Conservation (phyloP, 2,329 filamentous ascomycete species). For the Ophiobolus disseminans region DNA sequence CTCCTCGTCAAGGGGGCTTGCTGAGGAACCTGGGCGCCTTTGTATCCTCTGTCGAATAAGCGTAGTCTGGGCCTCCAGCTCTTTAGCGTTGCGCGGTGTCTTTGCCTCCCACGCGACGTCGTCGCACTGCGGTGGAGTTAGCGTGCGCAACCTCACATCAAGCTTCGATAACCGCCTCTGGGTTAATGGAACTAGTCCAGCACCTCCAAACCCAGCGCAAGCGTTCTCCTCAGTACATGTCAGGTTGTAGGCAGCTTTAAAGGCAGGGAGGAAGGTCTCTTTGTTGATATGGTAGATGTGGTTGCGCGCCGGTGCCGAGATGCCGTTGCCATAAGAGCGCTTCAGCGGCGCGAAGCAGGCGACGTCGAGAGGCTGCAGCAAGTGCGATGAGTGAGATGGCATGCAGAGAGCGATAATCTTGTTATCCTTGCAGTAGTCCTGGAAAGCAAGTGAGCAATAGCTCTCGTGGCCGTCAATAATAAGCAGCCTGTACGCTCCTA, state of each 20-base stretch:
- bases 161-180: slow-evolving; percentile 39
- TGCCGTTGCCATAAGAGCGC: slow-evolving; percentile 32
- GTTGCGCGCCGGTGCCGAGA: slow-evolving; percentile 33
- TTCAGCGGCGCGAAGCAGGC: slow-evolving; percentile 46
- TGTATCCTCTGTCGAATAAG: slow-evolving; percentile 9
- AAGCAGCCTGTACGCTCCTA: slow-evolving; percentile 12
- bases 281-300: slow-evolving; percentile 34
- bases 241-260: slow-evolving; percentile 13
- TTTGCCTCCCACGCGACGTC: slow-evolving; percentile 6
- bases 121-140: slow-evolving; percentile 1
- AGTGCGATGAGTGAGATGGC: slow-evolving; percentile 40
- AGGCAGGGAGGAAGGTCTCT: slow-evolving; percentile 3
- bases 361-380: slow-evolving; percentile 50
- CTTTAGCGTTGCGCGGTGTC: slow-evolving; percentile 11
- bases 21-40: slow-evolving; percentile 7
- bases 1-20: slow-evolving; percentile 11
- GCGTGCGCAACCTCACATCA: slow-evolving; percentile 12
- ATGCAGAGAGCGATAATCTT: slow-evolving; percentile 35
- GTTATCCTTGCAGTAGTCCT: slow-evolving; percentile 37
- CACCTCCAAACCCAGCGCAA: slow-evolving; percentile 29
- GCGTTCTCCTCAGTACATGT: slow-evolving; percentile 34
- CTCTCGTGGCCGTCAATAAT: slow-evolving; percentile 19
- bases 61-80: slow-evolving; percentile 10
- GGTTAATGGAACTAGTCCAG: slow-evolving; percentile 41
- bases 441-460: slow-evolving; percentile 19